A percentile compares a stretch with the other conserved stretches of the same genome.
Conservation (phyloP, 1,139 yeast species). For the Wickerhamomyces sp. region DNA sequence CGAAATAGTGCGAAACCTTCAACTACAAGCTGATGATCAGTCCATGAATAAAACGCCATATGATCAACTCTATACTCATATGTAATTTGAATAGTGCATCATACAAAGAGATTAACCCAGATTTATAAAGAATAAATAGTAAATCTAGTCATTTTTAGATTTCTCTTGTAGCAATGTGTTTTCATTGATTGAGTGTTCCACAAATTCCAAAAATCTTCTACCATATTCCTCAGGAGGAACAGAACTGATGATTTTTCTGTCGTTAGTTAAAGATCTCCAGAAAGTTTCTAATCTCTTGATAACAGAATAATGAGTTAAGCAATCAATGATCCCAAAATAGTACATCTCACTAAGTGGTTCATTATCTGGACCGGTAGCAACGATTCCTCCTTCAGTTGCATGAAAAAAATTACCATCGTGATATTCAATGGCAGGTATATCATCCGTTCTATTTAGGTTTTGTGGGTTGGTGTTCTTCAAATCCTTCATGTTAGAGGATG, state of each 20-base stretch:
- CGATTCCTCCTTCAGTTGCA: slow-evolving; percentile 81
- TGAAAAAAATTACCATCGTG: slow-evolving; percentile 59
- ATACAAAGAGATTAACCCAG: not conserved
- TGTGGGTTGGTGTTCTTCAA: slow-evolving; percentile 46
- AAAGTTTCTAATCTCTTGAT: slow-evolving; percentile 80
- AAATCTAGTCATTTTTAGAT: slow-evolving; percentile 5
- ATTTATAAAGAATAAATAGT: no score
- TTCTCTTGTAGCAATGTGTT: slow-evolving; percentile 12
- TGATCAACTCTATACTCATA: not conserved
- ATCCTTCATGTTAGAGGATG: slow-evolving; percentile 32
- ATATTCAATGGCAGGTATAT: slow-evolving; percentile 42
- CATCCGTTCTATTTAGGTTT: slow-evolving; percentile 32
- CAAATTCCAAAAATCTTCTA: slow-evolving; percentile 71
- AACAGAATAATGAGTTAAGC: slow-evolving; percentile 79
- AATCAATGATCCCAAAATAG: slow-evolving; percentile 91
- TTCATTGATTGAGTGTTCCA: slow-evolving; percentile 29
- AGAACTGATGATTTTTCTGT: slow-evolving; percentile 72
- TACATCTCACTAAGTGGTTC: slow-evolving; percentile 68
- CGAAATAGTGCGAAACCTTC: no score
- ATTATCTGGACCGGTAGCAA: slow-evolving; percentile 62
- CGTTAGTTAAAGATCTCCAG: slow-evolving; percentile 71
- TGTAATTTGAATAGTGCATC: not conserved
- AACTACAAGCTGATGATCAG: no score
- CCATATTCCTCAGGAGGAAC: slow-evolving; percentile 91
- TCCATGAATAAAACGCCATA: not conserved